Evolutionary conservation across 2,329 filamentous ascomycete species (phyloP).

Genomic region (Pseudovirgaria hyperparasitica): DNA sequence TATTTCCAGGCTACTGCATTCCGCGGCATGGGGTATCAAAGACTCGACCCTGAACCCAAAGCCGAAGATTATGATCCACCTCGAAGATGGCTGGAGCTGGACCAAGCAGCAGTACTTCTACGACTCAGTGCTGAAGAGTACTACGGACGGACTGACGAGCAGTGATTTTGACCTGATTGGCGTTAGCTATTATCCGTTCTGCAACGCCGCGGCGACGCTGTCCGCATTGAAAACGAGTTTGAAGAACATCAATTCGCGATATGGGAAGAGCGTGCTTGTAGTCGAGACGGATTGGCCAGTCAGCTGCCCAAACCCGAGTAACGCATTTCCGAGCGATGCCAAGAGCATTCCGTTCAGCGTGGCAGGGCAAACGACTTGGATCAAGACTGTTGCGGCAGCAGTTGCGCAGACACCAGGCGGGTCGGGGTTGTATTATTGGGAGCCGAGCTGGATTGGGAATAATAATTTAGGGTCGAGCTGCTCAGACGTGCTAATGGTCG

Average conservation of each 20-base stretch:
- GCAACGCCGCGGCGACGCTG: slow-evolving; percentile 46
- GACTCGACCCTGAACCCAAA: slow-evolving; percentile 43
- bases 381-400: slow-evolving; percentile 45
- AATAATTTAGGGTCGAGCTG: slow-evolving; percentile 52
- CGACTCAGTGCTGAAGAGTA: slow-evolving; percentile 31
- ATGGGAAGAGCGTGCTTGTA: slow-evolving; percentile 54
- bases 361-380: slow-evolving; percentile 49
- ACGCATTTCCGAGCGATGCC: slow-evolving; percentile 48
- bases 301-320: slow-evolving; percentile 44
- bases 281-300: slow-evolving; percentile 61
- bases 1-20: slow-evolving; percentile 51
- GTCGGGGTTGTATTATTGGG: slow-evolving; percentile 58
- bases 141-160: slow-evolving; percentile 34
- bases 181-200: slow-evolving; percentile 64
- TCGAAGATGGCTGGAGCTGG: slow-evolving; percentile 67
- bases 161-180: slow-evolving; percentile 60
- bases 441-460: slow-evolving; percentile 59
- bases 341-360: slow-evolving; percentile 48
- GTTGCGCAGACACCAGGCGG: slow-evolving; percentile 42
- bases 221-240: slow-evolving; percentile 42
- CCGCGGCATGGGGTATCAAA: slow-evolving; percentile 51
- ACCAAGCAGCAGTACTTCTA: slow-evolving; percentile 54
- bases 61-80: slow-evolving; percentile 61
- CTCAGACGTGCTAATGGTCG: slow-evolving; percentile 50
- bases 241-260: slow-evolving; percentile 45